A percentile compares a stretch with the other conserved stretches of the same genome.
Conservation (phyloP, 495 filamentous ascomycete species). For the Paragyromitra xinjiangensis region DNA sequence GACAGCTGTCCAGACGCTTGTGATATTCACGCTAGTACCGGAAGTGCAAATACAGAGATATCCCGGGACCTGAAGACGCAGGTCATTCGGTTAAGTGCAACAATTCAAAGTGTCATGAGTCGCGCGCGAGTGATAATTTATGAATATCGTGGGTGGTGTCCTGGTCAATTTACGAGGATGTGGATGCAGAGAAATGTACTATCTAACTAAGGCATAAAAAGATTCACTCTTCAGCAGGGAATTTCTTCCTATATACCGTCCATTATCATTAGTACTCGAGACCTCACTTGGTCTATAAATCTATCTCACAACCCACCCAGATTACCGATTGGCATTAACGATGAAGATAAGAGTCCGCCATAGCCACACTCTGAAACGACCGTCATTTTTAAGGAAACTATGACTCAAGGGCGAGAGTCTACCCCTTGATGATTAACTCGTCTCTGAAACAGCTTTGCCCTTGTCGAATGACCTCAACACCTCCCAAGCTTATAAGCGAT, state of each 20-base stretch:
- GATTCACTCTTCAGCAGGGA: background rate
- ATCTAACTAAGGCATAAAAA: constrained; percentile 3
- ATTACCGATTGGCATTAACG: background rate
- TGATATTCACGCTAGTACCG: background rate
- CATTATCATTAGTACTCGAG: background rate
- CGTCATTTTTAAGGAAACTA: background rate
- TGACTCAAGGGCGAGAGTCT: constrained; percentile 2
- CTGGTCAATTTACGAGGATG: background rate
- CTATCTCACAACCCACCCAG: too few species aligned
- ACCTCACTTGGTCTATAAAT: background rate
- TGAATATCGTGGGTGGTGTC: background rate
- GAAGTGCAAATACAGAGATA: background rate
- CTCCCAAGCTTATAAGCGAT: background rate
- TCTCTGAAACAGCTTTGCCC: constrained; percentile 2
- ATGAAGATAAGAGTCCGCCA: background rate
- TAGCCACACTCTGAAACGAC: background rate
- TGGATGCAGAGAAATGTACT: background rate
- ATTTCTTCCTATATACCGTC: background rate
- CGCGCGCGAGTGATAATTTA: constrained; percentile 23
- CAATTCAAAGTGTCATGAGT: background rate
- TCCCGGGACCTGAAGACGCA: background rate
- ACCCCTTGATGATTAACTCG: background rate
- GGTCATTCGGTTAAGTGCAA: background rate
- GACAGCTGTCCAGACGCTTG: background rate
- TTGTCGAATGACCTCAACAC: background rate